Conservation (phyloP, 1,284 basidiomycete species). For the Leccinum pallidistipes region DNA sequence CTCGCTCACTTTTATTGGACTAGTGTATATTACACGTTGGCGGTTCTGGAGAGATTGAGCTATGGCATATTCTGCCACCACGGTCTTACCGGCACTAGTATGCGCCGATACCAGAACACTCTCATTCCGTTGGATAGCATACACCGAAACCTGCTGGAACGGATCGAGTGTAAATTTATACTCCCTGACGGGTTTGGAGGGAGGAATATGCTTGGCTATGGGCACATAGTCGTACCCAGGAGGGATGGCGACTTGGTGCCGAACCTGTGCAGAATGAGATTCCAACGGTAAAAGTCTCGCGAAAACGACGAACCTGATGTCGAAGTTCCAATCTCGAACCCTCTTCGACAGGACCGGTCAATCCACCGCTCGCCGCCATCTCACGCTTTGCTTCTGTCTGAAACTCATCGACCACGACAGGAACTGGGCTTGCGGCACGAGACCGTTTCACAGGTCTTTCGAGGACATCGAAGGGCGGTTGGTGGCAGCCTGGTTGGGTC, state of each 20-base stretch:
- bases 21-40: conserved; percentile 98
- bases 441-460: conserved; percentile 26
- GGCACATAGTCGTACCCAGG: conserved; percentile 91
- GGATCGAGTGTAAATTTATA: conserved; percentile 98
- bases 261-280: conserved; percentile 52
- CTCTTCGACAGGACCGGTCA: conserved; percentile 68
- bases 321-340: conserved; percentile 71
- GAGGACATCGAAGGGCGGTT: conserved; percentile 1
- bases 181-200: conserved; percentile 85
- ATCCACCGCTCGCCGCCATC: conserved; percentile 80
- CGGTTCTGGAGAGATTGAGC: conserved; percentile 92
- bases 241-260: conserved; percentile 95
- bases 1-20: conserved; percentile 92
- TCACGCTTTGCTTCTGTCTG: conserved; percentile 89
- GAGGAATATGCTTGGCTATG: conserved; percentile 90
- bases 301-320: conserved; percentile 61
- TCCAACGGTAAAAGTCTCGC: neutral
- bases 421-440: conserved; percentile 50
- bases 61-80: conserved; percentile 99
- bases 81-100: conserved; percentile 97
- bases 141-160: conserved; percentile 94
- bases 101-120: conserved; percentile 98
- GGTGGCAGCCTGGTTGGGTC: conserved; percentile 5
- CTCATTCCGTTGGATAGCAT: conserved; percentile 96
- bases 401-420: conserved; percentile 86